phyloP scores from a whole-genome alignment of 352 stramenopile genomes.

The Phytophthora idaei region DNA sequence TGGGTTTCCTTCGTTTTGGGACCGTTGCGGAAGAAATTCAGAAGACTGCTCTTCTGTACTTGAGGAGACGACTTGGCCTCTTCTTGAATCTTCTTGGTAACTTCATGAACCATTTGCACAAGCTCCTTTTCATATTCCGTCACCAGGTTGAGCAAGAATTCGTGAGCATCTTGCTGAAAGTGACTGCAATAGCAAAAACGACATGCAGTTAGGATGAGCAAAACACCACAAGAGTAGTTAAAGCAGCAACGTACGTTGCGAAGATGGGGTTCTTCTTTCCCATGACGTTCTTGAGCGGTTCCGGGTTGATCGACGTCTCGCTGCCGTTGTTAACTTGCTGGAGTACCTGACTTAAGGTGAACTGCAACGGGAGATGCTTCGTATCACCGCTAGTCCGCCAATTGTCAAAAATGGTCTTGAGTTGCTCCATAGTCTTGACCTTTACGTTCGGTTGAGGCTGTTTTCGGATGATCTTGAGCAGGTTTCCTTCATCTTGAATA shows the following conservation, averaged over 20 bases:
- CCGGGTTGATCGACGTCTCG: constrained; percentile 75
- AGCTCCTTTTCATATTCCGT: constrained; percentile 89
- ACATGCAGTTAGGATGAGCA: constrained; percentile 16
- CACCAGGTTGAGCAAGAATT: constrained; percentile 86
- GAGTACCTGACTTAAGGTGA: constrained; percentile 61
- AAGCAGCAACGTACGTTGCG: constrained; percentile 59
- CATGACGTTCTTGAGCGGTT: constrained; percentile 81
- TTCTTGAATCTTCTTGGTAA: constrained; percentile 40
- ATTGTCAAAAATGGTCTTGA: constrained; percentile 49
- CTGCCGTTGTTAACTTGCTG: constrained; percentile 66
- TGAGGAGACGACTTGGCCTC: constrained; percentile 30
- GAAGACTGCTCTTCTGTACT: constrained; percentile 47
- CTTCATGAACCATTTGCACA: constrained; percentile 46
- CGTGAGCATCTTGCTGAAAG: constrained; percentile 87
- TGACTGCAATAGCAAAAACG: constrained; percentile 44
- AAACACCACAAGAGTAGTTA: not conserved
- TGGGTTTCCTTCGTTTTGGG: constrained; percentile 17
- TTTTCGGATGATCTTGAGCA: constrained; percentile 65
- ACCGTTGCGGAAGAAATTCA: constrained; percentile 67
- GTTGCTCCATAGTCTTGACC: constrained; percentile 45
- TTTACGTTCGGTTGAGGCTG: constrained; percentile 37
- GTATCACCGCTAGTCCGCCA: constrained; percentile 58
- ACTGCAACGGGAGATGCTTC: constrained; percentile 64
- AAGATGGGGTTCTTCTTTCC: constrained; percentile 81
- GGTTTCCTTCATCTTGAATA: constrained; percentile 59